Evolutionary conservation across 345 rosid genomes (phyloP).

Genomic region (Populus tremula): DNA sequence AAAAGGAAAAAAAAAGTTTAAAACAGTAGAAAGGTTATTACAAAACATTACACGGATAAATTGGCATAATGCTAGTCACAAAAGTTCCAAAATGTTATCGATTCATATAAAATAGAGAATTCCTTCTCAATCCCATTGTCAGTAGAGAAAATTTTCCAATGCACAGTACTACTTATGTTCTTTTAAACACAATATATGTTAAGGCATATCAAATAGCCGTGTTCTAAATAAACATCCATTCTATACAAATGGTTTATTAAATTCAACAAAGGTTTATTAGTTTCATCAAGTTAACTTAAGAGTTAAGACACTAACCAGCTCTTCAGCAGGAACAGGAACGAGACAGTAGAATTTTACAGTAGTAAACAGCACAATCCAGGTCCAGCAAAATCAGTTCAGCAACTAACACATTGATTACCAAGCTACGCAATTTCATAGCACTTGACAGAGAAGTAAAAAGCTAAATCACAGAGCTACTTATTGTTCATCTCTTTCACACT

Average conservation of each 20-base stretch:
- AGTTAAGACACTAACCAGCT: neutral
- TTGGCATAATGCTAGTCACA: neutral
- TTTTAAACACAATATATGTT: neutral
- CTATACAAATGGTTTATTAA: neutral
- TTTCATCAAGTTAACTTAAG: neutral
- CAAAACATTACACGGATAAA: neutral
- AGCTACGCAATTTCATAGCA: neutral
- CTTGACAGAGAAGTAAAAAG: neutral
- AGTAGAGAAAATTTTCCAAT: neutral
- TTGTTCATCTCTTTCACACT: neutral
- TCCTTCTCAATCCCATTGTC: neutral
- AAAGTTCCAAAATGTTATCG: neutral
- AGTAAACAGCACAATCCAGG: neutral
- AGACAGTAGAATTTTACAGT: neutral
- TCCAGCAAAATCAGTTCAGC: neutral
- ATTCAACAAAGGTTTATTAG: neutral
- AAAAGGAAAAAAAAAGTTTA: neutral
- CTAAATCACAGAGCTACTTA: neutral
- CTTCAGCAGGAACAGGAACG: neutral
- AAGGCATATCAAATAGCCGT: neutral
- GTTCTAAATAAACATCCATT: neutral
- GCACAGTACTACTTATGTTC: neutral
- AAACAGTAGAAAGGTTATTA: neutral
- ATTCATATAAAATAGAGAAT: neutral
- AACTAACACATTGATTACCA: neutral